phyloP scores from a whole-genome alignment of 2,329 filamentous ascomycete genomes.

The Neobulgaria alba region DNA sequence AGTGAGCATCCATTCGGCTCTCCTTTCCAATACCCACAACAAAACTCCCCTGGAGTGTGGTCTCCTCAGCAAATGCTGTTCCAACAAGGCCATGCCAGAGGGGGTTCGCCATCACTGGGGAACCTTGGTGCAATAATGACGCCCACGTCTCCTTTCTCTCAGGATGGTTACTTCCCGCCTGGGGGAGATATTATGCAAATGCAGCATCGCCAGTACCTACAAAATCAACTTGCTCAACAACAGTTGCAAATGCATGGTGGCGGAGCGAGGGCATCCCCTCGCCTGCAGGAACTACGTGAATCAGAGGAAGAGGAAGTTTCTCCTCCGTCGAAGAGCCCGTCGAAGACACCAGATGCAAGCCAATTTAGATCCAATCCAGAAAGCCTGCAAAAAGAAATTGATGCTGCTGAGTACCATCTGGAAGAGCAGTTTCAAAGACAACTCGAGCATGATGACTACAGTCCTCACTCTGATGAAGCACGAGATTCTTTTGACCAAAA shows the following conservation, averaged over 20 bases:
- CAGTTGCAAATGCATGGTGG: conserved; percentile 31
- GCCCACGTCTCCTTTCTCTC: conserved; percentile 52
- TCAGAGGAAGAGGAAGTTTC: conserved; percentile 52
- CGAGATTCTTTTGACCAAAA: conserved; percentile 20
- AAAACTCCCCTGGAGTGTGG: conserved; percentile 52
- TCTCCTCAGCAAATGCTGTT: conserved; percentile 46
- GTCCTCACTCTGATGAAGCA: conserved; percentile 41
- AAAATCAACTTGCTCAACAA: conserved; percentile 44
- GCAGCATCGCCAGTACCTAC: conserved; percentile 38
- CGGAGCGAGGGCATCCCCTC: conserved; percentile 45
- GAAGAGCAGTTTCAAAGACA: conserved; percentile 73
- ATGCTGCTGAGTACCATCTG: conserved; percentile 77
- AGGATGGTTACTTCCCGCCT: conserved; percentile 29
- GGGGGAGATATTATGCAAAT: conserved; percentile 35
- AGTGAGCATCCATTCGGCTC: conserved; percentile 50
- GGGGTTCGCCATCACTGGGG: conserved; percentile 56
- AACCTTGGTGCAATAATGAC: conserved; percentile 50
- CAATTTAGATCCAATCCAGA: conserved; percentile 62
- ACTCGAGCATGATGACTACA: conserved; percentile 70
- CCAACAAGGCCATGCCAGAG: conserved; percentile 43
- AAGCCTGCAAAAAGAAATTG: conserved; percentile 74
- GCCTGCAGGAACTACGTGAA: conserved; percentile 65
- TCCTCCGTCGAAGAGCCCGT: conserved; percentile 37
- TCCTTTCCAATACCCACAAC: conserved; percentile 58
- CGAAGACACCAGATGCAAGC: conserved; percentile 48